These are phyloP conservation scores for Colletotrichum viniferum DNA, from an alignment of 2,329 filamentous ascomycete genomes.

Conservation along the genomic window DNA sequence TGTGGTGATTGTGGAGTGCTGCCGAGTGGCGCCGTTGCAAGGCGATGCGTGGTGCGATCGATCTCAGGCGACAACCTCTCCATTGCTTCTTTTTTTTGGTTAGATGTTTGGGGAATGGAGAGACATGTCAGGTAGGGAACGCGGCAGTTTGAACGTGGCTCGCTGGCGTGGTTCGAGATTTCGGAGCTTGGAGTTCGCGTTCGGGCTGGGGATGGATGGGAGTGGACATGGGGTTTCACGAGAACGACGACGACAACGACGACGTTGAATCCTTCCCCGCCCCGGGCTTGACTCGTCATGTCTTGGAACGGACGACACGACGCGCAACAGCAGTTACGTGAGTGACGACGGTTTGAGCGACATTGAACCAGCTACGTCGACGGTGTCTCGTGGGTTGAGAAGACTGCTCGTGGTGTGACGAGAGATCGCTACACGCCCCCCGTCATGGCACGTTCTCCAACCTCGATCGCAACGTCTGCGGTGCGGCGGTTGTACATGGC, in stretches of 20 bases:
- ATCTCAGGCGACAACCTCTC: neutral
- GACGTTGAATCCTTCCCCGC: neutral
- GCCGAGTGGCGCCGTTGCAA: slow-evolving; percentile 1
- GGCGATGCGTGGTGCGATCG: slow-evolving; percentile 4
- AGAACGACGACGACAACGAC: neutral
- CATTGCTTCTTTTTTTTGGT: neutral
- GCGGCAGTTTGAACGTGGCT: neutral
- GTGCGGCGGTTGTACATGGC: neutral
- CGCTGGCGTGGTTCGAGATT: neutral
- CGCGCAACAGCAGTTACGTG: neutral
- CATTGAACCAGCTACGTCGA: neutral
- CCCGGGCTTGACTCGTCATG: neutral
- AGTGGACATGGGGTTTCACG: neutral
- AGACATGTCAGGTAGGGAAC: neutral
- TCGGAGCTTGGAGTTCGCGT: neutral
- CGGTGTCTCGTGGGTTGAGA: neutral
- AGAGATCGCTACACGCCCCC: neutral
- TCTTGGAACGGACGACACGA: neutral
- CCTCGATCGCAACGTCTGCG: neutral
- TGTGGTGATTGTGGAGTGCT: neutral
- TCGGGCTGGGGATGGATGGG: neutral
- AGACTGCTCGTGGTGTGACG: neutral
- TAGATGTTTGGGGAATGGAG: neutral
- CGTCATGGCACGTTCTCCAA: neutral
- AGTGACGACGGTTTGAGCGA: neutral